A percentile compares a stretch with the other conserved stretches of the same genome.
phyloP scores from a whole-genome alignment of 352 stramenopile species.

The Phytophthora tentaculata region DNA sequence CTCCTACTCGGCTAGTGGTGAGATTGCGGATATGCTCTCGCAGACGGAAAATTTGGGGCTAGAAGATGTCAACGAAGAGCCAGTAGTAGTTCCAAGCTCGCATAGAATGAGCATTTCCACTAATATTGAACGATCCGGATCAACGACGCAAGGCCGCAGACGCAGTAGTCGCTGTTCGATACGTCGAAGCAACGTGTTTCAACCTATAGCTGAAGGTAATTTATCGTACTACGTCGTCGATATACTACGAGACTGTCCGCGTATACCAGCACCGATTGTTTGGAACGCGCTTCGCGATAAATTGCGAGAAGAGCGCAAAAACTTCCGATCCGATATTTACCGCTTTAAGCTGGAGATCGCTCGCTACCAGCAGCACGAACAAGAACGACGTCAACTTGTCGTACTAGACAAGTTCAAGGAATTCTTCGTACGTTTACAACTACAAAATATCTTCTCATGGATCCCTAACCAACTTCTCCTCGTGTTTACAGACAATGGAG shows the following conservation, averaged over 20 bases:
- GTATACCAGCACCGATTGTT: slow-evolving; percentile 47
- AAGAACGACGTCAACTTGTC: slow-evolving; percentile 53
- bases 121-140: slow-evolving; percentile 11
- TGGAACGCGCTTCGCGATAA: slow-evolving; percentile 59
- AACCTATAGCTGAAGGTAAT: slow-evolving; percentile 44
- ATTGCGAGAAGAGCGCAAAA: slow-evolving; percentile 63
- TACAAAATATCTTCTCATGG: not conserved
- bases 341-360: slow-evolving; percentile 63
- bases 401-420: slow-evolving; percentile 74
- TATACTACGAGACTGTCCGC: slow-evolving; percentile 61
- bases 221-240: slow-evolving; percentile 74
- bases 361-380: slow-evolving; percentile 62
- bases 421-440: slow-evolving; percentile 56
- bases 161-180: slow-evolving; percentile 40
- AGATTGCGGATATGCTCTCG: slow-evolving; percentile 33
- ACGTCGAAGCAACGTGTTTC: slow-evolving; percentile 16
- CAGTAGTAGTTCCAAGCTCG: not conserved
- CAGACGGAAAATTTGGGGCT: slow-evolving; percentile 18
- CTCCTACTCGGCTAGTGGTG: slow-evolving; percentile 8
- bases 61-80: slow-evolving; percentile 16
- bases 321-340: slow-evolving; percentile 68
- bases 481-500: slow-evolving; percentile 38
- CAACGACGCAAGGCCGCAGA: slow-evolving; percentile 24
- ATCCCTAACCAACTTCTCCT: not conserved
- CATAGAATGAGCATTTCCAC: slow-evolving; percentile 15